These are phyloP conservation scores for Botryotinia calthae DNA, from an alignment of 2,329 filamentous ascomycete genomes.

Conservation along the genomic window DNA sequence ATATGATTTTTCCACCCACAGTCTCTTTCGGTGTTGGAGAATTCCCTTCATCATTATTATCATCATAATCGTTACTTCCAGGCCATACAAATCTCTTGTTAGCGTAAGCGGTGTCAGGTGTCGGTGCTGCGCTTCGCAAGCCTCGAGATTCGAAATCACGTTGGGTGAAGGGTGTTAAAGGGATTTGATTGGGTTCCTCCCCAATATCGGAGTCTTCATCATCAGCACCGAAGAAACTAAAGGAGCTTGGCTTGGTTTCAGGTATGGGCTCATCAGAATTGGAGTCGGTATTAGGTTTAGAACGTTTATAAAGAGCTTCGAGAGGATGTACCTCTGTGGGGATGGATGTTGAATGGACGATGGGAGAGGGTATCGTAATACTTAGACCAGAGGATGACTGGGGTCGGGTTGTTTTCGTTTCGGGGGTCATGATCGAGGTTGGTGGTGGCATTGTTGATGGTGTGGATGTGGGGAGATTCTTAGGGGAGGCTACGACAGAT, in stretches of 20 bases:
- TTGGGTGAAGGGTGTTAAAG: constrained; percentile 80
- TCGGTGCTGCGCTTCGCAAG: constrained; percentile 86
- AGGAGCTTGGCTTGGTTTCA: constrained; percentile 48
- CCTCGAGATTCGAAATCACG: constrained; percentile 73
- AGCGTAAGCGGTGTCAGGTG: constrained; percentile 85
- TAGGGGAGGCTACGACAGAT: constrained; percentile 21
- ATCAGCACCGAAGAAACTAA: constrained; percentile 73
- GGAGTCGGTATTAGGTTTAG: constrained; percentile 46
- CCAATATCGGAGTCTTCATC: constrained; percentile 44
- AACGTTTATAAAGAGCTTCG: constrained; percentile 85
- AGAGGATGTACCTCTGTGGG: constrained; percentile 67
- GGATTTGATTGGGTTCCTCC: constrained; percentile 49
- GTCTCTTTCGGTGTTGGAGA: constrained; percentile 21
- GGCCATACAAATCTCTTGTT: constrained; percentile 60
- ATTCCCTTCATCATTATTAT: constrained; percentile 44
- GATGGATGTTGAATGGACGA: constrained; percentile 46
- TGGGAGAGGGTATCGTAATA: constrained; percentile 47
- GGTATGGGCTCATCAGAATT: constrained; percentile 31
- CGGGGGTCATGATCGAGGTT: constrained; percentile 15
- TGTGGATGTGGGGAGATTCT: constrained; percentile 22
- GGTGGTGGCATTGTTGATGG: constrained; percentile 22
- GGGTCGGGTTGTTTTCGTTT: constrained; percentile 22
- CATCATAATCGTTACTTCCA: constrained; percentile 45
- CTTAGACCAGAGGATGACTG: constrained; percentile 51
- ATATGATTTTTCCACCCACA: constrained; percentile 26